Evolutionary conservation across 768 basidiomycete species (phyloP).

Genomic region (Lentinula sp.): DNA sequence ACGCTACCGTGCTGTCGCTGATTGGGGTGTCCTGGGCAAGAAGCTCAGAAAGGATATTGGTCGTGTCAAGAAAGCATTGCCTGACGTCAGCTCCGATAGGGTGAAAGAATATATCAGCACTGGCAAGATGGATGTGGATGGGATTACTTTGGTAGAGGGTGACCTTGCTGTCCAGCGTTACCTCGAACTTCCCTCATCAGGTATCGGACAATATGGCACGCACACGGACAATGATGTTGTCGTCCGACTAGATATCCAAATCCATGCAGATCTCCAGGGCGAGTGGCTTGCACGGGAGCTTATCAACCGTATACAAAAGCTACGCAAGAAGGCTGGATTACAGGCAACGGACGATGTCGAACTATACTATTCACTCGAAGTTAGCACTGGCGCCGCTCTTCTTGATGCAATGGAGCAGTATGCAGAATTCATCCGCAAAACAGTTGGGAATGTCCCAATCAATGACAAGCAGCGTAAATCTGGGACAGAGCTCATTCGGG

Average conservation of each 20-base stretch:
- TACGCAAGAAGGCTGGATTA: conserved; percentile 92
- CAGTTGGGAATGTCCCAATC: conserved; percentile 65
- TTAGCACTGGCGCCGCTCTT: conserved; percentile 59
- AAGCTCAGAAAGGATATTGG: conserved; percentile 90
- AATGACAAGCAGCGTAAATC: conserved; percentile 49
- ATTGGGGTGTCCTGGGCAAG: conserved; percentile 91
- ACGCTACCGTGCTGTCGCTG: conserved; percentile 85
- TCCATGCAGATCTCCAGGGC: conserved; percentile 78
- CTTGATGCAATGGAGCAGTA: conserved; percentile 60
- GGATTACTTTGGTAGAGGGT: conserved; percentile 85
- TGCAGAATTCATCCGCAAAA: conserved; percentile 63
- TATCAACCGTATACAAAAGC: conserved; percentile 88
- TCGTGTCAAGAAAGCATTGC: conserved; percentile 85
- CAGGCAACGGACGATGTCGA: conserved; percentile 93
- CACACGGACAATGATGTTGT: conserved; percentile 95
- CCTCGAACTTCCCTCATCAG: conserved; percentile 66
- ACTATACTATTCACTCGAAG: conserved; percentile 78
- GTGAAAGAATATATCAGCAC: conserved; percentile 72
- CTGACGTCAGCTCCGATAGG: conserved; percentile 72
- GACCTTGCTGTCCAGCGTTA: conserved; percentile 90
- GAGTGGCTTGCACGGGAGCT: conserved; percentile 90
- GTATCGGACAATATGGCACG: conserved; percentile 65
- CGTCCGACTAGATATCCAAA: conserved; percentile 83
- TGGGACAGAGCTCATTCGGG: conserved; percentile 58
- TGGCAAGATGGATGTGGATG: conserved; percentile 80